Percentiles rank a stretch among this genome's conserved stretches.
These are phyloP conservation scores for Cymbopogon flexuosus DNA, from an alignment of 202 grass and related monocot genomes.

Conservation along the genomic window DNA sequence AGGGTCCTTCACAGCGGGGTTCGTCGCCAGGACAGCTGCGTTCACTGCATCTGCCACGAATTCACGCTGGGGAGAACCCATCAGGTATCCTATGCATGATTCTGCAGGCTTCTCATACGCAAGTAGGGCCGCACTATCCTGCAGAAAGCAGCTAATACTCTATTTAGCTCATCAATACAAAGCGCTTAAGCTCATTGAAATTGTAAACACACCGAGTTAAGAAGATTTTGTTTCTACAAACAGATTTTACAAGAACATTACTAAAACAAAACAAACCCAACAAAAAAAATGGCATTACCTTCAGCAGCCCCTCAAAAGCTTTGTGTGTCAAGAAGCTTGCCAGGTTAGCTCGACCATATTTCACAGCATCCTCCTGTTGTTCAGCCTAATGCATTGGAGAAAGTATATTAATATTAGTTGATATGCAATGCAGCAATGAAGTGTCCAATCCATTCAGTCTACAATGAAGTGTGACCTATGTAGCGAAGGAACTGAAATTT, in stretches of 20 bases:
- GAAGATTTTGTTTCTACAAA: neutral
- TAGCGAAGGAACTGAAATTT: neutral
- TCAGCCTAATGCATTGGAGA: conserved; percentile 46
- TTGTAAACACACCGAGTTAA: neutral
- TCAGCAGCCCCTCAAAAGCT: conserved; percentile 52
- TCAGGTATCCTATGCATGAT: conserved; percentile 74
- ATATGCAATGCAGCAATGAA: neutral
- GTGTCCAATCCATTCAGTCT: neutral
- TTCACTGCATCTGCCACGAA: conserved; percentile 91
- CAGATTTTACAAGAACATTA: neutral
- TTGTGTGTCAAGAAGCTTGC: conserved; percentile 68
- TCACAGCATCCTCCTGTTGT: conserved; percentile 69
- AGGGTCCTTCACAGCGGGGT: conserved; percentile 58
- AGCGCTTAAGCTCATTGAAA: neutral
- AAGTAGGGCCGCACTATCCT: conserved; percentile 71
- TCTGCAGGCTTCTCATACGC: conserved; percentile 69
- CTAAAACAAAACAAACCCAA: neutral
- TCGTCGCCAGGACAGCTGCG: conserved; percentile 66
- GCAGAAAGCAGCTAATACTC: conserved; percentile 27
- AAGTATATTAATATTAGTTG: neutral
- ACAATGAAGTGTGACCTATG: neutral
- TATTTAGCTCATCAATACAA: neutral
- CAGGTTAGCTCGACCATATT: conserved; percentile 60
- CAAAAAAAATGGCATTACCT: conserved; percentile 36
- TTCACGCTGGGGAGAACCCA: conserved; percentile 61